These are phyloP conservation scores for Corrigiola litoralis DNA, from an alignment of 179 eudicot genomes.

Conservation along the genomic window DNA sequence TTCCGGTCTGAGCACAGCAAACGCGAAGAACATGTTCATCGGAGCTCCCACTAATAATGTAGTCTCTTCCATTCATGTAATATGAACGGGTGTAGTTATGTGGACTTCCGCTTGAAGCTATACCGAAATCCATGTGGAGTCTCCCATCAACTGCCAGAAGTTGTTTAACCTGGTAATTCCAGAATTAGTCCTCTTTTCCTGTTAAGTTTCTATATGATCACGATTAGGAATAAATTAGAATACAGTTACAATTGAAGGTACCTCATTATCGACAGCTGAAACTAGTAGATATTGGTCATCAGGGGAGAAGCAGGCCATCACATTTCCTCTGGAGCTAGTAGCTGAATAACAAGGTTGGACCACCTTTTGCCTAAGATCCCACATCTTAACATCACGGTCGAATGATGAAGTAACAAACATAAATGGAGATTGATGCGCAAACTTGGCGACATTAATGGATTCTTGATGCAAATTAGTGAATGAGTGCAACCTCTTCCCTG, in stretches of 20 bases:
- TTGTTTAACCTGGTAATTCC: slow-evolving; percentile 77
- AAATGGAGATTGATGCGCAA: slow-evolving; percentile 73
- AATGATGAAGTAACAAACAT: slow-evolving; percentile 88
- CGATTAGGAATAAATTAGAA: not conserved
- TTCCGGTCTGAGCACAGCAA: slow-evolving; percentile 92
- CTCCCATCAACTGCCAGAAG: slow-evolving; percentile 90
- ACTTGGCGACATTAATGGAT: slow-evolving; percentile 90
- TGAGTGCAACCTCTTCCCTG: slow-evolving; percentile 62
- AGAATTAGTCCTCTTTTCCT: no score
- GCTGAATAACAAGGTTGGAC: slow-evolving; percentile 69
- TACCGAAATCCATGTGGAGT: slow-evolving; percentile 68
- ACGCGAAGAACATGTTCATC: slow-evolving; percentile 87
- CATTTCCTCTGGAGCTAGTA: slow-evolving; percentile 88
- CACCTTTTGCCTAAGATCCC: slow-evolving; percentile 82
- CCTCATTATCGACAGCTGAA: slow-evolving; percentile 97
- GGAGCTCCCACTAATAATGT: slow-evolving; percentile 84
- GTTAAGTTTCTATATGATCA: no score
- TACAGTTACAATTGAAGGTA: slow-evolving; percentile 14
- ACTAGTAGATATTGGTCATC: slow-evolving; percentile 88
- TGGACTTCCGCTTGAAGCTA: slow-evolving; percentile 78
- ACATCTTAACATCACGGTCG: slow-evolving; percentile 86
- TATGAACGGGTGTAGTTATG: slow-evolving; percentile 95
- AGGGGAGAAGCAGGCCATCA: slow-evolving; percentile 95
- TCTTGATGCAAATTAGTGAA: slow-evolving; percentile 68
- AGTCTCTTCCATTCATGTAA: slow-evolving; percentile 85